phyloP scores from a whole-genome alignment of 805 yeast species.

The Metschnikowia drakensbergensis region DNA sequence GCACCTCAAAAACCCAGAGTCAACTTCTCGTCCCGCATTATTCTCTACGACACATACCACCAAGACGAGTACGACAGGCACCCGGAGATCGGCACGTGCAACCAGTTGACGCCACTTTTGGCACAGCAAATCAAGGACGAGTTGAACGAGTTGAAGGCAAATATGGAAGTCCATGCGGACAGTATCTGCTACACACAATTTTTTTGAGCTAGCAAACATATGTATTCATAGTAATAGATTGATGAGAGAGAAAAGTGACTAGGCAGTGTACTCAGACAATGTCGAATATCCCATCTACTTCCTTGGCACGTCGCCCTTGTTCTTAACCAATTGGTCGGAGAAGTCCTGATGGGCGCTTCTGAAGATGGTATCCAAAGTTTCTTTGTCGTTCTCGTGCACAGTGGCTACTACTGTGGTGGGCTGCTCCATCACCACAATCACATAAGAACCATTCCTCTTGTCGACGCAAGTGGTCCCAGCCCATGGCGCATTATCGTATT shows the following conservation, averaged over 20 bases:
- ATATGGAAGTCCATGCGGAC: slow-evolving; percentile 79
- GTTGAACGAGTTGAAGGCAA: slow-evolving; percentile 65
- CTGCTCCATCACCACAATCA: slow-evolving; percentile 44
- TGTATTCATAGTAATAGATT: neutral
- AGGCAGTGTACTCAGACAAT: neutral
- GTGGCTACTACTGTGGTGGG: slow-evolving; percentile 44
- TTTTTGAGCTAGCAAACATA: slow-evolving; percentile 37
- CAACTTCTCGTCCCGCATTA: slow-evolving; percentile 74
- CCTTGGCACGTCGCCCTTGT: slow-evolving; percentile 16
- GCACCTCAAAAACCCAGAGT: slow-evolving; percentile 32
- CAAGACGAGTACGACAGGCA: slow-evolving; percentile 86
- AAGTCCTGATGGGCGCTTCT: slow-evolving; percentile 39
- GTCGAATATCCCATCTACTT: neutral
- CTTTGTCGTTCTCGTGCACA: slow-evolving; percentile 34
- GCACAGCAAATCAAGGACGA: slow-evolving; percentile 87
- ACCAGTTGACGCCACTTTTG: slow-evolving; percentile 78
- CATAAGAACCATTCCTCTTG: slow-evolving; percentile 29
- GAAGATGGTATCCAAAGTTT: slow-evolving; percentile 43
- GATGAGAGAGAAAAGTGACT: neutral
- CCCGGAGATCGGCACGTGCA: slow-evolving; percentile 91
- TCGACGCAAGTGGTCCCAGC: slow-evolving; percentile 50
- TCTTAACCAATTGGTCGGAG: slow-evolving; percentile 17
- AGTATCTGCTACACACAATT: slow-evolving; percentile 83
- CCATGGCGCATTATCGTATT: slow-evolving; percentile 53
- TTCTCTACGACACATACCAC: slow-evolving; percentile 79